Percentiles rank a stretch among this genome's conserved stretches.
Evolutionary conservation across 345 rosid species (phyloP).

Genomic region (Sapria himalayana): DNA sequence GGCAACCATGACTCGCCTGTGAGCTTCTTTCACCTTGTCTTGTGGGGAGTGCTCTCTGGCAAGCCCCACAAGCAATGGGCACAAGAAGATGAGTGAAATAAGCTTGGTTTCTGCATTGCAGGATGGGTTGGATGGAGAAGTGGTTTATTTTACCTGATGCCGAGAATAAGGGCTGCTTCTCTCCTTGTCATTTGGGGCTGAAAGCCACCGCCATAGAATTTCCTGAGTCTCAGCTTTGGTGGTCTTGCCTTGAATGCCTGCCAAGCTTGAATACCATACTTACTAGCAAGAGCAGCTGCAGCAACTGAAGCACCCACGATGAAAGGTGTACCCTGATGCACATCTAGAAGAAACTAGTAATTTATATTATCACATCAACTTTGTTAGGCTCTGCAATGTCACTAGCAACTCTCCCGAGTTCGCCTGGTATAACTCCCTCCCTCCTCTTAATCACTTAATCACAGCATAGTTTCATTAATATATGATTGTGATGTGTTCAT

Average conservation of each 20-base stretch:
- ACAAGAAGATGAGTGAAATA: not conserved
- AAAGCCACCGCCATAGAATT: conserved; percentile 64
- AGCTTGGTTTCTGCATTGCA: not conserved
- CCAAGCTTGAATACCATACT: conserved; percentile 80
- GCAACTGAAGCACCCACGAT: conserved; percentile 71
- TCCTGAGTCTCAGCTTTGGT: conserved; percentile 27
- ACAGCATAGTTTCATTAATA: no score
- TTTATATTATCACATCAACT: no score
- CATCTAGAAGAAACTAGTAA: no score
- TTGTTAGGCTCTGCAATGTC: no score
- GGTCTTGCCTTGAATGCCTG: conserved; percentile 57
- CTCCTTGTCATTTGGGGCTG: conserved; percentile 55
- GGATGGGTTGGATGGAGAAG: no score
- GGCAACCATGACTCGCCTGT: conserved; percentile 78
- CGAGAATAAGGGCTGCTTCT: conserved; percentile 68
- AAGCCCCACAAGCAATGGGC: conserved; percentile 3
- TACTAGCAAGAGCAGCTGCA: conserved; percentile 66
- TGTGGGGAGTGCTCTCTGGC: conserved; percentile 42
- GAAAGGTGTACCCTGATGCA: conserved; percentile 51
- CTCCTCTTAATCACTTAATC: no score
- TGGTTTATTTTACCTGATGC: conserved; percentile 40
- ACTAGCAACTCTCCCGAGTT: no score
- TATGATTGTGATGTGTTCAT: no score
- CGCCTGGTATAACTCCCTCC: no score
- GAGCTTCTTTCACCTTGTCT: conserved; percentile 75